Base-by-base conservation (phyloP, 208 protist genomes). In the Leishmania major region DNA sequence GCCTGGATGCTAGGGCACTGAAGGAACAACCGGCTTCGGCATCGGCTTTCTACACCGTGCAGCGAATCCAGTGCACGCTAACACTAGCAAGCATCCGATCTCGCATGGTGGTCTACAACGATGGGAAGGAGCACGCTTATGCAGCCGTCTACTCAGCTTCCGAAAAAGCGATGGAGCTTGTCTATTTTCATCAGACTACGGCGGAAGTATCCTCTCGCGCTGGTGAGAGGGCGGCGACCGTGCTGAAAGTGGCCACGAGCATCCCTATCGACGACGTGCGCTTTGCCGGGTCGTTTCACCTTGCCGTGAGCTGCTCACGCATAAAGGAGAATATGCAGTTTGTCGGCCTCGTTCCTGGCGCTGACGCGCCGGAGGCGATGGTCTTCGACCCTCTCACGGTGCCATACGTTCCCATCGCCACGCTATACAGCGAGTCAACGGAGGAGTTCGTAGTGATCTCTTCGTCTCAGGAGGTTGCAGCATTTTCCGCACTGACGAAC, bases 261-360 rank as follows among this genome's bases (percentile, higher is more conserved):
- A 69, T 84, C 28, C 78, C 72, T 51, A 49, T 80, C 25, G 79
- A 85, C n/a, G 45, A 78, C 40, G 37, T 85, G 37, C 60, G 64
- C 60, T 89, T 89, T 70, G 80, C 77, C 1, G 86, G 86, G 5
- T 53, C 79, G 6, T 89, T 89, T 69, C 86, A 89, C 73, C 47
- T 89, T 43, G 81, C 73, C 55, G 75, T 84, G 25, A 82, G 62
- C 57, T 82, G 77, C 64, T 28, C 7, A 22, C 73, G 82, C 11
- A 66, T 60, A n/a, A 49, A 69, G 72, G 53, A 75, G 40, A 86
- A 86, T 35, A 45, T 86, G n/a, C 77, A 86, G 74, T 82, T 86
- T 77, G 59, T 81, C 62, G 55, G 82, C 43, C 73, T 86, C 37
- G 57, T 86, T 53, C 82, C 82, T 43, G 82, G 82, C 28, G 35